Base-by-base conservation (phyloP, 768 basidiomycete species). In the Wakefieldia striispora region DNA sequence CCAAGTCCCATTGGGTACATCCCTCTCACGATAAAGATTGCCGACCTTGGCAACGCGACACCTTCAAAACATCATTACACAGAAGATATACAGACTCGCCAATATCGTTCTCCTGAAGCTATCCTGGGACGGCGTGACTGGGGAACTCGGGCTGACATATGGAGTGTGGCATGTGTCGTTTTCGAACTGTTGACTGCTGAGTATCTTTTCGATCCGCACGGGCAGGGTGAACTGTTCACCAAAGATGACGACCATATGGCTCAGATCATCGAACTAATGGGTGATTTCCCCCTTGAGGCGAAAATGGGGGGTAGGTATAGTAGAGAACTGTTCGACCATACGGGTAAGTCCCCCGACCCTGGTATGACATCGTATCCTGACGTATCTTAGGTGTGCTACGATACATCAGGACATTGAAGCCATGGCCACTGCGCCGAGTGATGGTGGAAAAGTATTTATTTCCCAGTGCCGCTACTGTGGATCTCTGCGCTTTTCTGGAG, bases 181-280 rank as follows among this genome's bases (percentile, higher is more conserved):
- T 97, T 97, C 59, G 94, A 97, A 68, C 77, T 97, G 54, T 72
- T 95, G 52, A 94, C 91, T 1, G 89, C 89, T 19, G 94, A 95
- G 66, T 94, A 86, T 65, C 79, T 97, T 36, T 95, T 97, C 65
- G 93, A 95, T 63, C 91, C 91, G 14, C 88, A 89, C 53, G 83
- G 82, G 23, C 86, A 89, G 67, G 82, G 83, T 21, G 84, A 86
- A 56, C 70, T 88, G 40, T 95, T 91, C 61, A 85, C 83, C 50
- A 94, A 94, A 69, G 93, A 97, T 67, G 93, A 95, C 62, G 95
- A 97, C 66, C 94, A 97, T 59, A 83, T 95, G 79, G 94, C 94
- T 31, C 93, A 95, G 72, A 91, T 95, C 53, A 86, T 95, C 48
- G 94, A 97, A 72, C 75, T 97, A 10, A 71, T 95, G 50, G 93